Conservation (phyloP, 805 yeast genomes). For the Teunomyces cretensis region DNA sequence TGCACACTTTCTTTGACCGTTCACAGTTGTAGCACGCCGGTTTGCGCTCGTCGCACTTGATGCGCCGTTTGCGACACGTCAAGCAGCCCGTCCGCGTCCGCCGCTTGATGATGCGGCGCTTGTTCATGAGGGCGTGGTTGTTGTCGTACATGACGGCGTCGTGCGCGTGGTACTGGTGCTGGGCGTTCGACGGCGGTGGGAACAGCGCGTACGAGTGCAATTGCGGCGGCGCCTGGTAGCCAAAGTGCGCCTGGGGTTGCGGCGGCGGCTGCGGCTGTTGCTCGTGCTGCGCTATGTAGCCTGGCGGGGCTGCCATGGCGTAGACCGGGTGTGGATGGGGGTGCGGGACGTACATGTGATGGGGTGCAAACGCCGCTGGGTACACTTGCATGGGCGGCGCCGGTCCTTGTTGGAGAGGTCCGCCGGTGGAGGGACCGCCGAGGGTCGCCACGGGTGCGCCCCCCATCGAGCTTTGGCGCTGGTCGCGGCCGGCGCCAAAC, state of each 20-base stretch:
- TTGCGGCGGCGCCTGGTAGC: not conserved
- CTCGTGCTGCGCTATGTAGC: not conserved
- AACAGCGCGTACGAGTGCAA: not conserved
- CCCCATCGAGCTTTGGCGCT: too few relatives aligned
- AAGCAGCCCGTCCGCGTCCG: slow-evolving; percentile 75
- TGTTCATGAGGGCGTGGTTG: slow-evolving; percentile 32
- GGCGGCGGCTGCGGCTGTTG: not conserved
- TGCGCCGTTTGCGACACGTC: slow-evolving; percentile 66
- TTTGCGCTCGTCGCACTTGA: slow-evolving; percentile 65
- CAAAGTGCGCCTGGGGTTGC: not conserved
- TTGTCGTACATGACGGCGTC: slow-evolving; percentile 16
- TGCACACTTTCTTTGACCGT: slow-evolving; percentile 59
- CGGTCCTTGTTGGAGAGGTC: not conserved
- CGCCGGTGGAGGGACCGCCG: slow-evolving; percentile 2
- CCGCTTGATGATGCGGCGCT: slow-evolving; percentile 49
- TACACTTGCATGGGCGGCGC: not conserved
- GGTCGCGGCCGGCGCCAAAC: too few relatives aligned
- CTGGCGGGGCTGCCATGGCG: not conserved
- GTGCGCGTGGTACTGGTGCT: not conserved
- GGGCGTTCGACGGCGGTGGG: not conserved
- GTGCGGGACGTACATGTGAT: not conserved
- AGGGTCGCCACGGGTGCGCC: slow-evolving; percentile 1
- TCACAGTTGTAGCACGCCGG: slow-evolving; percentile 71
- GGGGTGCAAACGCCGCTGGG: slow-evolving; percentile 3
- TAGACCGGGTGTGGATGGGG: slow-evolving; percentile 1